Evolutionary conservation across 2,329 filamentous ascomycete genomes (phyloP).

Genomic region (Biscogniauxia marginata): DNA sequence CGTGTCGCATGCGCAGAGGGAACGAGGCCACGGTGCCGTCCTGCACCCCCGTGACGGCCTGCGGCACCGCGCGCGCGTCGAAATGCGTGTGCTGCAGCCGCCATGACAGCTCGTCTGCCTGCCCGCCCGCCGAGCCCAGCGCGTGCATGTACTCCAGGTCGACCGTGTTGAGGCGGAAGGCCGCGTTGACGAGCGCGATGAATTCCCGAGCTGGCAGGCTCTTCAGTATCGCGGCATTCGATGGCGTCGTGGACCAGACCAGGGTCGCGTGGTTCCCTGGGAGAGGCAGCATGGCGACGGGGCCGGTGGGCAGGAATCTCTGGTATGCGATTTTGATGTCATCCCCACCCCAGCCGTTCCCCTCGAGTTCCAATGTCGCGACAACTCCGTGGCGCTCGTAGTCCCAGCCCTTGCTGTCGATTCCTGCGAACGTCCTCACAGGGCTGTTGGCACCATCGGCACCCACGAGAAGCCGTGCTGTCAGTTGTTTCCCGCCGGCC

Average conservation of each 20-base stretch:
- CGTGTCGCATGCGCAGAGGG: slow-evolving; percentile 86
- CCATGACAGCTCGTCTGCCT: slow-evolving; percentile 82
- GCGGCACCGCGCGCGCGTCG: slow-evolving; percentile 57
- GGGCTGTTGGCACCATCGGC: slow-evolving; percentile 95
- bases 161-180: slow-evolving; percentile 75
- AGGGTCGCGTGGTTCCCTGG: slow-evolving; percentile 80
- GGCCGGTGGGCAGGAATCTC: slow-evolving; percentile 88
- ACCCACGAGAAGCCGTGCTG: slow-evolving; percentile 82
- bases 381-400: slow-evolving; percentile 90
- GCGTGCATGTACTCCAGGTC: slow-evolving; percentile 84
- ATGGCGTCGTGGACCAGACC: slow-evolving; percentile 91
- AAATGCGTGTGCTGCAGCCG: slow-evolving; percentile 68
- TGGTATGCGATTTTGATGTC: slow-evolving; percentile 81
- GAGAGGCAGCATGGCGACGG: slow-evolving; percentile 86
- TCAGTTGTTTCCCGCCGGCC: slow-evolving; percentile 64
- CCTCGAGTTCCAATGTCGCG: slow-evolving; percentile 75
- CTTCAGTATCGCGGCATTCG: slow-evolving; percentile 77
- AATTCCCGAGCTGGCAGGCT: slow-evolving; percentile 71
- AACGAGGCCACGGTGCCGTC: slow-evolving; percentile 82
- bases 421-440: slow-evolving; percentile 84
- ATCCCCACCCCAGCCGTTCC: slow-evolving; percentile 53
- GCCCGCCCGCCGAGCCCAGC: slow-evolving; percentile 49
- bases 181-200: slow-evolving; percentile 85
- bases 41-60: slow-evolving; percentile 68
- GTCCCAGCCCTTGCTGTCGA: slow-evolving; percentile 86